A percentile compares a stretch with the other conserved stretches of the same genome.
These are phyloP conservation scores for Rubus idaeus DNA, from an alignment of 306 rosid genomes.

Conservation along the genomic window DNA sequence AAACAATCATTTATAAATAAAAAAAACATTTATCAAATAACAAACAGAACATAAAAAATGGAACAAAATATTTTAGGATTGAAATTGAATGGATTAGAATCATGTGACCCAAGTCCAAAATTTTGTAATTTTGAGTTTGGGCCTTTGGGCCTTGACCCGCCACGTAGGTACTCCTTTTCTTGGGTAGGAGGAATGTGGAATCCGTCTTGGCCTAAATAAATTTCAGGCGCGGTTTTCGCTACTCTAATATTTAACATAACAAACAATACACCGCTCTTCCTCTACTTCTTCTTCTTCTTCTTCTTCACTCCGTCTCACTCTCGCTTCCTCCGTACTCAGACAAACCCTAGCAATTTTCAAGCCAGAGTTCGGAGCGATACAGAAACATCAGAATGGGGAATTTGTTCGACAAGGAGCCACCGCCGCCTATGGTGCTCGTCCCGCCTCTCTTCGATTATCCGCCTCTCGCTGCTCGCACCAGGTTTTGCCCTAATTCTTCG, in stretches of 20 bases:
- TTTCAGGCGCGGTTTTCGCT: conserved; percentile 14
- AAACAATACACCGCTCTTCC: neutral
- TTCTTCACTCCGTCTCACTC: neutral
- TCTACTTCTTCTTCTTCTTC: conserved; percentile 1
- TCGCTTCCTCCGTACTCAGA: neutral
- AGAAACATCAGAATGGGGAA: conserved; percentile 48
- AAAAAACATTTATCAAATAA: too few species aligned
- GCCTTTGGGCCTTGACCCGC: neutral
- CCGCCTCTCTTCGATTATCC: conserved; percentile 98
- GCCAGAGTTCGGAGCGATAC: neutral
- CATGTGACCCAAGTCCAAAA: too few species aligned
- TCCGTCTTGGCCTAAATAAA: neutral
- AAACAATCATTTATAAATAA: too few species aligned
- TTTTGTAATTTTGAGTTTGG: too few species aligned
- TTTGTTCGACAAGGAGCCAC: conserved; percentile 46
- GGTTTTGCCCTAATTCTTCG: conserved; percentile 31
- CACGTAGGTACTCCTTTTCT: neutral
- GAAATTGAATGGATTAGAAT: too few species aligned
- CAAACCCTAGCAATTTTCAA: conserved; percentile 4
- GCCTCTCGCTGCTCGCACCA: conserved; percentile 87
- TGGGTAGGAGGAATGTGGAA: neutral
- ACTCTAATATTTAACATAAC: too few species aligned
- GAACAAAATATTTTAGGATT: too few species aligned
- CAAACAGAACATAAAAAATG: too few species aligned
- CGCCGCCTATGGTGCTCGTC: conserved; percentile 84